Percentiles rank a stretch among this genome's conserved stretches.
Evolutionary conservation across 129 eudicot genomes (phyloP).

Genomic region (Daucus carota): DNA sequence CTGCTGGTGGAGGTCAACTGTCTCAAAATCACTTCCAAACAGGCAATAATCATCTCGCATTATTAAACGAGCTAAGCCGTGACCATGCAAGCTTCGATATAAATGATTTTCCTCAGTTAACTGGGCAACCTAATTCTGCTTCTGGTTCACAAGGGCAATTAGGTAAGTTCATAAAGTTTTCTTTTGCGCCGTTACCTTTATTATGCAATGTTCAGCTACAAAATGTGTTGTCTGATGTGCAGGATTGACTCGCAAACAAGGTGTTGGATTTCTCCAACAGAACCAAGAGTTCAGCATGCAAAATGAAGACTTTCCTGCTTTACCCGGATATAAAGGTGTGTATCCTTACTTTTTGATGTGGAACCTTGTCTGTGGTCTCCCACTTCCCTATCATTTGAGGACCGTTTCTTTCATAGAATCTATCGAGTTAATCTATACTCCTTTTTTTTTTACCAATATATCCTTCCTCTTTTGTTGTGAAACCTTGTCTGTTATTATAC

Average conservation of each 20-base stretch:
- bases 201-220: constrained; percentile 2
- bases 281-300: constrained; percentile 89
- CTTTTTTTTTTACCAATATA: neutral
- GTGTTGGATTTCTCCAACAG: constrained; percentile 68
- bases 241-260: constrained; percentile 65
- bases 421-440: neutral
- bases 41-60: constrained; percentile 62
- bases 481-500: neutral
- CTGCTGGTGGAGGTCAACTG: constrained; percentile 64
- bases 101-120: constrained; percentile 73
- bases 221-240: constrained; percentile 15
- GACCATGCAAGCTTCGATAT: constrained; percentile 66
- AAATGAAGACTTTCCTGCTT: constrained; percentile 87
- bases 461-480: neutral
- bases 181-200: constrained; percentile 7
- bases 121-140: constrained; percentile 65
- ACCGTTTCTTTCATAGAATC: neutral
- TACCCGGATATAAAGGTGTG: constrained; percentile 79
- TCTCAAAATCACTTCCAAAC: constrained; percentile 71
- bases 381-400: neutral
- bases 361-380: neutral
- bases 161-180: constrained; percentile 32
- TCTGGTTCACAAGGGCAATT: constrained; percentile 76
- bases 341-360: neutral
- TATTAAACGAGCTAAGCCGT: constrained; percentile 59